Evolutionary conservation across 1,284 basidiomycete genomes (phyloP).

Genomic region (Sporisorium sorghi): DNA sequence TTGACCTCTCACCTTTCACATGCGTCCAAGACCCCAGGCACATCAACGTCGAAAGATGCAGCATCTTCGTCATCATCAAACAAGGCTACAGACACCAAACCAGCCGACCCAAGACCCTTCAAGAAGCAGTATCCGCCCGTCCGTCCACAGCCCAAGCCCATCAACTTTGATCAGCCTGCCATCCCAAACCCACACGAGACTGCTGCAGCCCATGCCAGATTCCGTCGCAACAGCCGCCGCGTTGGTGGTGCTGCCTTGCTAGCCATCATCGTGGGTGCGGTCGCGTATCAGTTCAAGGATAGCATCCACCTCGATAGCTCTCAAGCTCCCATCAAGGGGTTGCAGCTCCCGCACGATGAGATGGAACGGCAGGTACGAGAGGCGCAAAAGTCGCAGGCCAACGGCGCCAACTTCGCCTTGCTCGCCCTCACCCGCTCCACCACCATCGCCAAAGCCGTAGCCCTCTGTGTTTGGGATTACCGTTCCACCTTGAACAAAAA

Average conservation of each 20-base stretch:
- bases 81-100: conserved; percentile 1
- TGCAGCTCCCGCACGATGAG: conserved; percentile 54
- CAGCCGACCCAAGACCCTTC: conserved; percentile 39
- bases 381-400: conserved; percentile 53
- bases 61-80: conserved; percentile 2
- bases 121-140: conserved; percentile 62
- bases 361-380: conserved; percentile 55
- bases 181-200: conserved; percentile 65
- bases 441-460: conserved; percentile 66
- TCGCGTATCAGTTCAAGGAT: conserved; percentile 47
- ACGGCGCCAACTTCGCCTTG: conserved; percentile 54
- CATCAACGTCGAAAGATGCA: conserved; percentile 10
- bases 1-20: conserved; percentile 3
- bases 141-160: conserved; percentile 51
- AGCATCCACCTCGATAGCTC: conserved; percentile 54
- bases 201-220: conserved; percentile 61
- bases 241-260: conserved; percentile 16
- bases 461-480: conserved; percentile 68
- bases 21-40: neutral
- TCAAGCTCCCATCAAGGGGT: conserved; percentile 27
- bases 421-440: conserved; percentile 63
- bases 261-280: conserved; percentile 19
- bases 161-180: conserved; percentile 66
- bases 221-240: conserved; percentile 46
- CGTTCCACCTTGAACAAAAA: conserved; percentile 60